Evolutionary conservation across 495 filamentous ascomycete species (phyloP).

Genomic region (Penicillium dipodomyicola): DNA sequence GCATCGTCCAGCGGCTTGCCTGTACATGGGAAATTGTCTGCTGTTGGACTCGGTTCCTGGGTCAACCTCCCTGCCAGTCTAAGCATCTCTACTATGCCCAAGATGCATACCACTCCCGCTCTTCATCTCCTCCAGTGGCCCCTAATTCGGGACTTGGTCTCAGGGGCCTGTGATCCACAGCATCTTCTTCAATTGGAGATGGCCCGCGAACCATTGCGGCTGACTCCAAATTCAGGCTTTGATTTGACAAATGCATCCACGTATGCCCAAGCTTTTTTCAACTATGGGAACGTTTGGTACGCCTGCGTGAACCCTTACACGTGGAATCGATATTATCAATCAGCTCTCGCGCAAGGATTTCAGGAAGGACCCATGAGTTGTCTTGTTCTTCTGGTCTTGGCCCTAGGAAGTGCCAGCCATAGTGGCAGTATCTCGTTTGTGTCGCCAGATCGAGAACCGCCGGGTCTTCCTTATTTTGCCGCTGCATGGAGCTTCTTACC

Average conservation of each 20-base stretch:
- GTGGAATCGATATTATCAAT: constrained; percentile 73
- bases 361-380: constrained; percentile 77
- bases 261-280: constrained; percentile 76
- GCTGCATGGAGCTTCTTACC: constrained; percentile 76
- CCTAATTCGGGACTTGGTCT: constrained; percentile 71
- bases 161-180: constrained; percentile 72
- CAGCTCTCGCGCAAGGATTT: constrained; percentile 68
- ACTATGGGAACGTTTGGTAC: constrained; percentile 79
- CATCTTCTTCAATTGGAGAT: constrained; percentile 80
- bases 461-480: constrained; percentile 76
- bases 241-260: constrained; percentile 71
- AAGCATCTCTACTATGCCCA: constrained; percentile 82
- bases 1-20: constrained; percentile 31
- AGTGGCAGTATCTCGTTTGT: constrained; percentile 71
- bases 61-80: constrained; percentile 50
- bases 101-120: constrained; percentile 75
- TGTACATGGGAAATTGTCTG: constrained; percentile 56
- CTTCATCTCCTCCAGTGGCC: constrained; percentile 79
- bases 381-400: constrained; percentile 73
- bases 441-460: constrained; percentile 66
- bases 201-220: constrained; percentile 66
- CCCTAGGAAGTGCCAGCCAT: constrained; percentile 70
- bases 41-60: constrained; percentile 72
- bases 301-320: constrained; percentile 81
- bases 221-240: constrained; percentile 56